Evolutionary conservation across 73 alveolate species (phyloP).

Genomic region (Paraurostyla sp.): DNA sequence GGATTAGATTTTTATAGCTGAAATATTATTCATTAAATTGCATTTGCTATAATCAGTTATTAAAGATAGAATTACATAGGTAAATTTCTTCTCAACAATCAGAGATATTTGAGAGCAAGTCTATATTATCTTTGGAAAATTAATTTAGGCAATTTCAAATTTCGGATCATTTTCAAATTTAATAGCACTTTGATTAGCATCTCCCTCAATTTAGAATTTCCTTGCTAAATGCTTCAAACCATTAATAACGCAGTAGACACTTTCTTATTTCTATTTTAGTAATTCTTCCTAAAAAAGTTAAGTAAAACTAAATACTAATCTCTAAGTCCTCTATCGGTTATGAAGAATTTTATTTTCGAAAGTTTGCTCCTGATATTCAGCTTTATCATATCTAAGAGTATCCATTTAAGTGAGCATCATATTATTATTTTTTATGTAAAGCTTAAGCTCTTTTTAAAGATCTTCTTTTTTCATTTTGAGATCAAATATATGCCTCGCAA

Average conservation of each 20-base stretch:
- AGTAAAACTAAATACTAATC: neutral
- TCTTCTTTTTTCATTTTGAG: conserved; percentile 46
- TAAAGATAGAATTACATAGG: neutral
- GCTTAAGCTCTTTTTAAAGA: conserved; percentile 5
- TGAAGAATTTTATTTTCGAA: conserved; percentile 15
- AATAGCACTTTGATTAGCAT: conserved; percentile 2
- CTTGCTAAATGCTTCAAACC: conserved; percentile 54
- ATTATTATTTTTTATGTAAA: neutral
- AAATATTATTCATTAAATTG: conserved; percentile 46
- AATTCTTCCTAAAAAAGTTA: neutral
- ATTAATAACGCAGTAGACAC: conserved; percentile 4
- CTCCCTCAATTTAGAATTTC: conserved; percentile 21
- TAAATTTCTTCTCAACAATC: conserved; percentile 12
- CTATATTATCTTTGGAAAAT: conserved; percentile 18
- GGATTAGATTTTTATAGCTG: neutral
- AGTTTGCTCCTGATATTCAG: conserved; percentile 47
- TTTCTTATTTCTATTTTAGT: neutral
- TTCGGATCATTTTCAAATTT: neutral
- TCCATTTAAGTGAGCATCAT: neutral
- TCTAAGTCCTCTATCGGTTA: neutral
- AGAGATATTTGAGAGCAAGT: conserved; percentile 32
- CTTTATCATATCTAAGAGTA: conserved; percentile 51
- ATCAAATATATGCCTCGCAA: conserved; percentile 45
- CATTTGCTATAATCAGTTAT: conserved; percentile 22
- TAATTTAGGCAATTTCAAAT: conserved; percentile 17